These are phyloP conservation scores for Atalantia buxifolia DNA, from an alignment of 345 rosid species.

Conservation along the genomic window DNA sequence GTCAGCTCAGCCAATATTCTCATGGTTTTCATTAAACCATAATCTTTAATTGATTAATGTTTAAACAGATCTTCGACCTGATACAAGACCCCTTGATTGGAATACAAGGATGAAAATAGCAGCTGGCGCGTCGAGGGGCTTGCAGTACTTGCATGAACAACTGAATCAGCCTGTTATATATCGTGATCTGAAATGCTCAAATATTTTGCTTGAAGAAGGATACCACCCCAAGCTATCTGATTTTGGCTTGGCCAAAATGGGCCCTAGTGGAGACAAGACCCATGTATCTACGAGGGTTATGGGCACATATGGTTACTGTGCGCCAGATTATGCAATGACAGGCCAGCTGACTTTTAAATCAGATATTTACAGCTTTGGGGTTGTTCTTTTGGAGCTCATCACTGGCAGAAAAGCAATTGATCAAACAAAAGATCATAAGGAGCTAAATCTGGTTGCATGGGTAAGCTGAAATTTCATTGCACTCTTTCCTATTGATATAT, in stretches of 20 bases:
- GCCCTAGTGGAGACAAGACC: conserved; percentile 85
- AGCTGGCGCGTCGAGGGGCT: conserved; percentile 84
- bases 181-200: conserved; percentile 87
- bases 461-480: conserved; percentile 33
- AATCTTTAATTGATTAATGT: not conserved
- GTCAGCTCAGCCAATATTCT: not conserved
- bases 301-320: conserved; percentile 98
- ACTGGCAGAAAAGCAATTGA: conserved; percentile 93
- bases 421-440: conserved; percentile 41
- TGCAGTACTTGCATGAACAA: conserved; percentile 80
- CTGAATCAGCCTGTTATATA: conserved; percentile 79
- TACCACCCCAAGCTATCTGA: conserved; percentile 82
- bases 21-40: not conserved
- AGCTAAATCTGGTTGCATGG: conserved; percentile 87
- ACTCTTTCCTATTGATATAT: not conserved
- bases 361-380: conserved; percentile 90
- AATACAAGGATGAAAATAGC: conserved; percentile 81
- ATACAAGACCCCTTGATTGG: conserved; percentile 66
- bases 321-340: conserved; percentile 94
- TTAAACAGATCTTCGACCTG: conserved; percentile 49
- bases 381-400: conserved; percentile 80
- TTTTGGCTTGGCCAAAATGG: conserved; percentile 95
- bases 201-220: conserved; percentile 74
- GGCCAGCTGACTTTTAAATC: conserved; percentile 91
- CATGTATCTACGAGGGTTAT: conserved; percentile 94